Conservation (phyloP, 352 stramenopile genomes). For the Phytophthora palmivora region DNA sequence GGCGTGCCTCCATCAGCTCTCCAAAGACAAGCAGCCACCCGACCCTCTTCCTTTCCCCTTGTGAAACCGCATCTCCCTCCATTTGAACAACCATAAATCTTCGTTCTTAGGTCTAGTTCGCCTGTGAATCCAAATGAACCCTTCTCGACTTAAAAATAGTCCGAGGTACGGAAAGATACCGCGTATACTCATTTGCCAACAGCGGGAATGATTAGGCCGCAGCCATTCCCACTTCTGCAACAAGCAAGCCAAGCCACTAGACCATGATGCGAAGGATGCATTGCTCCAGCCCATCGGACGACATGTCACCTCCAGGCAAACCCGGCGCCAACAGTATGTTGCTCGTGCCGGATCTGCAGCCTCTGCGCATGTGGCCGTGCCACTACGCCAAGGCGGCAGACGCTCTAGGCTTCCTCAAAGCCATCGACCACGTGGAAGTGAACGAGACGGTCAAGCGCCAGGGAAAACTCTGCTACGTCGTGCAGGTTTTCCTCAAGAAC, state of each 20-base stretch:
- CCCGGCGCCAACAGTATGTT: constrained; percentile 23
- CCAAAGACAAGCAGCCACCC: constrained; percentile 25
- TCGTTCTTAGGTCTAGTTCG: neutral
- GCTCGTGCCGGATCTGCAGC: constrained; percentile 44
- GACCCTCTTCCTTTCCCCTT: constrained; percentile 1
- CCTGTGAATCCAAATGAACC: neutral
- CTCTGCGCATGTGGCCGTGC: constrained; percentile 50
- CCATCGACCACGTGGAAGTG: constrained; percentile 50
- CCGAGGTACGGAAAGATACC: neutral
- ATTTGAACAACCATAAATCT: neutral
- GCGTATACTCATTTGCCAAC: constrained; percentile 11
- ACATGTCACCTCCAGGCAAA: constrained; percentile 25
- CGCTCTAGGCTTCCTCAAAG: constrained; percentile 45
- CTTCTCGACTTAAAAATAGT: neutral
- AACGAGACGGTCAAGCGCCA: constrained; percentile 40
- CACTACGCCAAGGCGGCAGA: constrained; percentile 51
- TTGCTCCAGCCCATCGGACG: constrained; percentile 9
- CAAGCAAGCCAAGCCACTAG: constrained; percentile 6
- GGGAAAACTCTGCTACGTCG: constrained; percentile 41
- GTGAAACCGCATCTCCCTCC: neutral
- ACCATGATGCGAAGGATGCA: constrained; percentile 30
- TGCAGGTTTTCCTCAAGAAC: constrained; percentile 57
- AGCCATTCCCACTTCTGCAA: constrained; percentile 25
- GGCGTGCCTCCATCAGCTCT: constrained; percentile 5
- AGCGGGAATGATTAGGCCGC: constrained; percentile 19